Percentiles rank a stretch among this genome's conserved stretches.
phyloP scores from a whole-genome alignment of 768 basidiomycete genomes.

The Crepidotus variabilis region DNA sequence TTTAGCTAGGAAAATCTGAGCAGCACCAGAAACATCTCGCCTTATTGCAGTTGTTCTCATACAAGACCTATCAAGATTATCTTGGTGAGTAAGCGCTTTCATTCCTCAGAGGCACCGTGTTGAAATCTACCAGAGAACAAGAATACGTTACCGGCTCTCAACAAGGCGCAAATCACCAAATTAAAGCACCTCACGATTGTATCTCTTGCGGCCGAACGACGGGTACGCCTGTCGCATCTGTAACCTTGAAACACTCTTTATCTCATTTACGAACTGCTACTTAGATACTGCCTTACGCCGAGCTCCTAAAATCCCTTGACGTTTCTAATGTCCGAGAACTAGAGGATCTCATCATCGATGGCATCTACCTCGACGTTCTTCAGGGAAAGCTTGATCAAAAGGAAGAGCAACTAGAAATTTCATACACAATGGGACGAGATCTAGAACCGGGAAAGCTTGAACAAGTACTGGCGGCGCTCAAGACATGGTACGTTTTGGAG shows the following conservation, averaged over 20 bases:
- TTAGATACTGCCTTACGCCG: slow-evolving; percentile 80
- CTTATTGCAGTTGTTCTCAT: slow-evolving; percentile 85
- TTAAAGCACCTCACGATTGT: slow-evolving; percentile 93
- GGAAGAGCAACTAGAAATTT: slow-evolving; percentile 83
- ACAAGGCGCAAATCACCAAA: slow-evolving; percentile 74
- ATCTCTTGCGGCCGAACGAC: slow-evolving; percentile 69
- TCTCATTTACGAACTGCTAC: neutral
- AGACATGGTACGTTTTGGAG: slow-evolving; percentile 53
- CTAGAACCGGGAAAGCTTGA: slow-evolving; percentile 73
- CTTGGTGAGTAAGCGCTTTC: slow-evolving; percentile 43
- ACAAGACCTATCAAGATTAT: slow-evolving; percentile 84
- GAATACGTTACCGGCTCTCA: slow-evolving; percentile 62
- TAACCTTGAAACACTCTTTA: neutral
- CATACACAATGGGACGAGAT: slow-evolving; percentile 91
- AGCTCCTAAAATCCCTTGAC: slow-evolving; percentile 66
- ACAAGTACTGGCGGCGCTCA: slow-evolving; percentile 53
- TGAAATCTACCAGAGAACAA: slow-evolving; percentile 51
- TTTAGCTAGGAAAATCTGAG: slow-evolving; percentile 64
- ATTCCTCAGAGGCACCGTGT: neutral
- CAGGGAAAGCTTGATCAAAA: slow-evolving; percentile 93
- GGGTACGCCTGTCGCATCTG: slow-evolving; percentile 46
- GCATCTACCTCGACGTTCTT: slow-evolving; percentile 88
- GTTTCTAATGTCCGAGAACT: slow-evolving; percentile 81
- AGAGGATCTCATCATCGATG: slow-evolving; percentile 96
- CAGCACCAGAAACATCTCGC: slow-evolving; percentile 58